A percentile compares a stretch with the other conserved stretches of the same genome.
Evolutionary conservation across 2,329 filamentous ascomycete species (phyloP).

Genomic region (Furcasterigmium sp.): DNA sequence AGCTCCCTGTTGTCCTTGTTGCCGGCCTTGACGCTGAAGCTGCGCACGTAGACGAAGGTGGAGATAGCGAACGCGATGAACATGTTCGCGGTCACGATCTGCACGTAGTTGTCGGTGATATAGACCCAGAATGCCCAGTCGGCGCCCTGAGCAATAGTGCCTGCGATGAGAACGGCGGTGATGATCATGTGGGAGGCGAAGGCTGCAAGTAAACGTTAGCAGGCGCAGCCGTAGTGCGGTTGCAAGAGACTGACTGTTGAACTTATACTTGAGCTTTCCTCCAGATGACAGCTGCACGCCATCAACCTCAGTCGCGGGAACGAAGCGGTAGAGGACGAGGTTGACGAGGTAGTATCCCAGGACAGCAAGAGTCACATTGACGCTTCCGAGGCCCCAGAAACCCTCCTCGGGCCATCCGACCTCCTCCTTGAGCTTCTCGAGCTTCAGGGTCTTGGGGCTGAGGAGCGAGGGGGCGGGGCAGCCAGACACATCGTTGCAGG

Average conservation of each 20-base stretch:
- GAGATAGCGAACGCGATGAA: slow-evolving; percentile 69
- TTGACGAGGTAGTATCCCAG: slow-evolving; percentile 75
- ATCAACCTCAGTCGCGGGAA: slow-evolving; percentile 68
- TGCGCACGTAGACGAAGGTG: slow-evolving; percentile 73
- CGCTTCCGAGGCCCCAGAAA: slow-evolving; percentile 63
- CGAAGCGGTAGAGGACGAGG: slow-evolving; percentile 65
- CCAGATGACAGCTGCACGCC: slow-evolving; percentile 67
- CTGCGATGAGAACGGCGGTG: slow-evolving; percentile 64
- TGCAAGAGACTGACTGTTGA: slow-evolving; percentile 66
- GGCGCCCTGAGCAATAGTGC: slow-evolving; percentile 71
- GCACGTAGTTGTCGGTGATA: slow-evolving; percentile 85
- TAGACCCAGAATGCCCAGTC: slow-evolving; percentile 88
- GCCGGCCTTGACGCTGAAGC: slow-evolving; percentile 74
- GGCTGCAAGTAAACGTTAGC: slow-evolving; percentile 40
- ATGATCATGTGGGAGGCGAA: slow-evolving; percentile 72
- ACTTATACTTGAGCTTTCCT: slow-evolving; percentile 73
- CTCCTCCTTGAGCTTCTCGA: slow-evolving; percentile 71
- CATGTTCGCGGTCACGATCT: slow-evolving; percentile 78
- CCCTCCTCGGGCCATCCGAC: slow-evolving; percentile 76
- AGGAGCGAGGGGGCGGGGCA: slow-evolving; percentile 83
- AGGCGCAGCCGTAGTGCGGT: background rate
- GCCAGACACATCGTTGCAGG: slow-evolving; percentile 88
- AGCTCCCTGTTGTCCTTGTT: slow-evolving; percentile 71
- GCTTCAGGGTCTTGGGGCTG: slow-evolving; percentile 63
- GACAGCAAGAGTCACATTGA: slow-evolving; percentile 62